These are phyloP conservation scores for Oryza australiensis DNA, from an alignment of 176 grass and related monocot species.

Conservation along the genomic window DNA sequence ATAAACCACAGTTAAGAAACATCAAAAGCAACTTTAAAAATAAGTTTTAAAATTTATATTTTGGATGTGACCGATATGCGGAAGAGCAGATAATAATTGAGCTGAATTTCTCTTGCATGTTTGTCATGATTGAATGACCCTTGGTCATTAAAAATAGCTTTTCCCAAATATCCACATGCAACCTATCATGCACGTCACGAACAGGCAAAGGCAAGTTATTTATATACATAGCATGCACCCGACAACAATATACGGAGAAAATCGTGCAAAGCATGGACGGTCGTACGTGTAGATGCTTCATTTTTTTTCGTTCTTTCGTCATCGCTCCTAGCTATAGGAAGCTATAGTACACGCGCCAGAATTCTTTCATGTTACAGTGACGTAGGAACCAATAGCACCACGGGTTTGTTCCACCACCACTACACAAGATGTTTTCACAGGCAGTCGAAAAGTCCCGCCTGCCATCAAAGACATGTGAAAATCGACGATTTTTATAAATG, in stretches of 20 bases:
- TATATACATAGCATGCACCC: too few relatives aligned
- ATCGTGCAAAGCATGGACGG: neutral
- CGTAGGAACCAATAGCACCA: neutral
- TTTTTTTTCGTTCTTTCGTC: neutral
- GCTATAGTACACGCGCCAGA: neutral
- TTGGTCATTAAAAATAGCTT: neutral
- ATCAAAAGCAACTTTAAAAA: too few relatives aligned
- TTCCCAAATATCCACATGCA: neutral
- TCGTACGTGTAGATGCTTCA: neutral
- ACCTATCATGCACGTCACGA: neutral
- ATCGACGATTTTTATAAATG: too few relatives aligned
- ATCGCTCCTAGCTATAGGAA: neutral
- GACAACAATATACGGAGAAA: neutral
- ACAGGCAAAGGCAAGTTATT: neutral
- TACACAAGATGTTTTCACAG: too few relatives aligned
- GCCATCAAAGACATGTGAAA: too few relatives aligned
- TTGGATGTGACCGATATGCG: too few relatives aligned
- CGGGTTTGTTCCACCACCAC: neutral
- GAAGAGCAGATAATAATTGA: too few relatives aligned
- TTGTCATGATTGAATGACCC: neutral
- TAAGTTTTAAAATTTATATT: too few relatives aligned
- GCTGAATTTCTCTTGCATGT: too few relatives aligned
- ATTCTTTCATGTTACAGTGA: neutral
- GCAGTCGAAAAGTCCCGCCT: too few relatives aligned
- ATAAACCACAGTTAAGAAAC: too few relatives aligned